A percentile compares a stretch with the other conserved stretches of the same genome.
Evolutionary conservation across 2,329 filamentous ascomycete genomes (phyloP).

Genomic region (Thelonectria rubi): DNA sequence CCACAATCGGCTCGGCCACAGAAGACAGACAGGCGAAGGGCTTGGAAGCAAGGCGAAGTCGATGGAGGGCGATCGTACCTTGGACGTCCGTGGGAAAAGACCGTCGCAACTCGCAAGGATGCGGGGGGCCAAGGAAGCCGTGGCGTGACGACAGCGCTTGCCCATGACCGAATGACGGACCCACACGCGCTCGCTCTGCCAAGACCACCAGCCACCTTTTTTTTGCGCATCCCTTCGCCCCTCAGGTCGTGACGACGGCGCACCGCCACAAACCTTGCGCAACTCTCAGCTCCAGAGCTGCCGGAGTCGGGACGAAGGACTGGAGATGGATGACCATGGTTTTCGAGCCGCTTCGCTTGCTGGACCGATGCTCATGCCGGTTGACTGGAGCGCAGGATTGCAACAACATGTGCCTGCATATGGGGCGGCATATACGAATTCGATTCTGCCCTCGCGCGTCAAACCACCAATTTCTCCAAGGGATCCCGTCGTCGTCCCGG

Average conservation of each 20-base stretch:
- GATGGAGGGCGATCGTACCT: no score
- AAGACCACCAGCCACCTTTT: conserved; percentile 25
- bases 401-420: not conserved
- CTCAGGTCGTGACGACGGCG: not conserved
- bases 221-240: conserved; percentile 11
- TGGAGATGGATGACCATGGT: no score
- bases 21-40: not conserved
- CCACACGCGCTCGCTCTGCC: not conserved
- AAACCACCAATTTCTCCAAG: not conserved
- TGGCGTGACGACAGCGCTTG: conserved; percentile 7
- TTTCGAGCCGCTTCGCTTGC: not conserved
- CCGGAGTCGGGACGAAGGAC: no score
- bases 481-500: not conserved
- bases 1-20: not conserved
- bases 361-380: not conserved
- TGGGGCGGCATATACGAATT: not conserved
- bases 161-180: not conserved
- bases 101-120: not conserved
- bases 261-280: conserved; percentile 27
- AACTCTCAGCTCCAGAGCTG: conserved; percentile 6
- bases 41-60: not conserved
- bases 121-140: not conserved
- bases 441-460: not conserved
- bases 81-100: not conserved
- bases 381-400: no score